A percentile compares a stretch with the other conserved stretches of the same genome.
Conservation (phyloP, 768 basidiomycete species). For the Suillus subluteus region DNA sequence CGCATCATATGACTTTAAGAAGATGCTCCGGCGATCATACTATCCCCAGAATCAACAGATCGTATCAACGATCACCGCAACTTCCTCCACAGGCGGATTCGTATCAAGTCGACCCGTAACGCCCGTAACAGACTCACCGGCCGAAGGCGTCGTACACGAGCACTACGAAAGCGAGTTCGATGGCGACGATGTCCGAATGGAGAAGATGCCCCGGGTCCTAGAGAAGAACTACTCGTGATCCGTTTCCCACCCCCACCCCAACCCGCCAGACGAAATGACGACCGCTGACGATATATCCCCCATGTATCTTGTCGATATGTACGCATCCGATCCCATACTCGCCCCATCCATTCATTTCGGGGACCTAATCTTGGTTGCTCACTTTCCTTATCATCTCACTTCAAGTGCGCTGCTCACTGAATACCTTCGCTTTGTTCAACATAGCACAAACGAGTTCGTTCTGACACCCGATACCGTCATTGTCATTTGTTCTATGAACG, state of each 20-base stretch:
- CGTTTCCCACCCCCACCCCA: not conserved
- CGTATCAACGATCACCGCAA: constrained; percentile 66
- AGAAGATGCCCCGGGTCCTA: constrained; percentile 38
- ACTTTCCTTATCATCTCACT: constrained; percentile 1
- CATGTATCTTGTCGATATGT: constrained; percentile 9
- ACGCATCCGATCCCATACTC: not conserved
- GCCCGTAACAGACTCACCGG: constrained; percentile 51
- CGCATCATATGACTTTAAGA: constrained; percentile 89
- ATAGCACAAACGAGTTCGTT: not conserved
- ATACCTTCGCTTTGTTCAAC: constrained; percentile 5
- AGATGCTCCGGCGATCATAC: constrained; percentile 89
- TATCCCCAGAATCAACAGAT: constrained; percentile 81
- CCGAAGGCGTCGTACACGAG: constrained; percentile 46
- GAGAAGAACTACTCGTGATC: constrained; percentile 57
- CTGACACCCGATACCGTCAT: not conserved
- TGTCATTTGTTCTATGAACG: not conserved
- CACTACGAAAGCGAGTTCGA: constrained; percentile 48
- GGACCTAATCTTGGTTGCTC: constrained; percentile 3
- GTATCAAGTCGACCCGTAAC: constrained; percentile 77
- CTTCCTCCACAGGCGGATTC: constrained; percentile 72
- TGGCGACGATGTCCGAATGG: constrained; percentile 42
- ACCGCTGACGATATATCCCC: constrained; percentile 6
- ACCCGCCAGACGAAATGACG: not conserved
- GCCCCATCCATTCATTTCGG: constrained; percentile 3
- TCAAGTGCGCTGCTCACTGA: not conserved